phyloP scores from a whole-genome alignment of 805 yeast species.

The Ogataea minuta region DNA sequence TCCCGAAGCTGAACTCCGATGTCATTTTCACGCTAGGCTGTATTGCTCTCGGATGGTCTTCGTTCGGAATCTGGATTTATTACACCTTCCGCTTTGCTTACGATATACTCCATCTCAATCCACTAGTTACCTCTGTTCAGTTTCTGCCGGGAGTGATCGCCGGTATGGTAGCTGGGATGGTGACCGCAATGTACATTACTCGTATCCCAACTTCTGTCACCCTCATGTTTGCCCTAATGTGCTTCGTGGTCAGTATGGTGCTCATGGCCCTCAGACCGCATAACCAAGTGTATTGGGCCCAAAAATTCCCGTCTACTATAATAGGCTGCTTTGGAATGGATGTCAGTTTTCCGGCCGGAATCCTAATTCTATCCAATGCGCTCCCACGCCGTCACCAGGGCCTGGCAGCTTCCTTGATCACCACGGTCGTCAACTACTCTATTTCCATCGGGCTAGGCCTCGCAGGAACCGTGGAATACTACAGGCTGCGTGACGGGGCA shows the following conservation, averaged over 20 bases:
- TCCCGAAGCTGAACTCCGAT: conserved; percentile 41
- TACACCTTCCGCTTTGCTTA: conserved; percentile 54
- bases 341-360: conserved; percentile 71
- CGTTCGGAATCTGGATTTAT: conserved; percentile 73
- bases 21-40: conserved; percentile 48
- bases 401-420: conserved; percentile 70
- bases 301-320: conserved; percentile 54
- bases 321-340: conserved; percentile 75
- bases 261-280: conserved; percentile 57
- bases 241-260: conserved; percentile 53
- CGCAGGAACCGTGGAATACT: conserved; percentile 62
- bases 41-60: conserved; percentile 69
- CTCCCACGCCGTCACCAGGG: conserved; percentile 70
- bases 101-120: conserved; percentile 47
- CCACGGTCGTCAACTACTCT: conserved; percentile 70
- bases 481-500: conserved; percentile 32
- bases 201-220: conserved; percentile 49
- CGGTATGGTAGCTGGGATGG: conserved; percentile 55
- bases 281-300: conserved; percentile 56
- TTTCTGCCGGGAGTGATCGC: conserved; percentile 45
- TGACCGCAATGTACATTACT: conserved; percentile 48
- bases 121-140: conserved; percentile 47
- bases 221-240: conserved; percentile 48
- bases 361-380: conserved; percentile 56
- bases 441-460: conserved; percentile 69